These are phyloP conservation scores for Mycena chlorophos DNA, from an alignment of 768 basidiomycete species.

Conservation along the genomic window DNA sequence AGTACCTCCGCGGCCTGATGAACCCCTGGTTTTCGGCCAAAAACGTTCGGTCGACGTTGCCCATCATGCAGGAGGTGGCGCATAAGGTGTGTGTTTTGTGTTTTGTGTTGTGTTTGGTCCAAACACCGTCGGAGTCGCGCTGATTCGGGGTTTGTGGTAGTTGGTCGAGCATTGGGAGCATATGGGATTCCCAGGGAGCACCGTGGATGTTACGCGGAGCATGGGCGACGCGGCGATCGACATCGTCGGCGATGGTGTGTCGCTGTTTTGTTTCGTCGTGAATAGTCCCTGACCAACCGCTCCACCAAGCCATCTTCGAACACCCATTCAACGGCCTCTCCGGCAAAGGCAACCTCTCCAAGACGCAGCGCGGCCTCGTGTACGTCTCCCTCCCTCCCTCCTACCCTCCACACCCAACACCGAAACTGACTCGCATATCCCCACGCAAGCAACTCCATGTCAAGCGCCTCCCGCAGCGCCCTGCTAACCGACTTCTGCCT, in stretches of 20 bases:
- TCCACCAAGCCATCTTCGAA: conserved; percentile 8
- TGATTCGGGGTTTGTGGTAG: background rate
- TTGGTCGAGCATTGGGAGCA: conserved; percentile 7
- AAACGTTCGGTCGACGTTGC: conserved; percentile 11
- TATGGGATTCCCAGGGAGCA: background rate
- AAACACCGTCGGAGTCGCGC: background rate
- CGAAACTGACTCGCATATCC: background rate
- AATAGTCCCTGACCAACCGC: background rate
- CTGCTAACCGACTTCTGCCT: background rate
- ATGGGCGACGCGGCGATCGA: conserved; percentile 11
- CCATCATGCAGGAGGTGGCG: conserved; percentile 8
- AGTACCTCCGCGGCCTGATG: conserved; percentile 14
- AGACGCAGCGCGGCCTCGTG: conserved; percentile 6
- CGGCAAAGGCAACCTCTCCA: conserved; percentile 4
- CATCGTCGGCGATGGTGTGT: conserved; percentile 6
- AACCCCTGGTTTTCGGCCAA: conserved; percentile 16
- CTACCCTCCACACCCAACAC: background rate
- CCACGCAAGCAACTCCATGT: conserved; percentile 3
- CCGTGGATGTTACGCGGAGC: conserved; percentile 8
- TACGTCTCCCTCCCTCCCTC: background rate
- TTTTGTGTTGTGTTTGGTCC: background rate
- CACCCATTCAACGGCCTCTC: conserved; percentile 12
- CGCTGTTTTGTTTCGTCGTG: background rate
- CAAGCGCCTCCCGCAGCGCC: background rate
- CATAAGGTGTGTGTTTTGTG: conserved; percentile 6